Evolutionary conservation across 2,329 filamentous ascomycete genomes (phyloP).

Genomic region (Cercospora sp.): DNA sequence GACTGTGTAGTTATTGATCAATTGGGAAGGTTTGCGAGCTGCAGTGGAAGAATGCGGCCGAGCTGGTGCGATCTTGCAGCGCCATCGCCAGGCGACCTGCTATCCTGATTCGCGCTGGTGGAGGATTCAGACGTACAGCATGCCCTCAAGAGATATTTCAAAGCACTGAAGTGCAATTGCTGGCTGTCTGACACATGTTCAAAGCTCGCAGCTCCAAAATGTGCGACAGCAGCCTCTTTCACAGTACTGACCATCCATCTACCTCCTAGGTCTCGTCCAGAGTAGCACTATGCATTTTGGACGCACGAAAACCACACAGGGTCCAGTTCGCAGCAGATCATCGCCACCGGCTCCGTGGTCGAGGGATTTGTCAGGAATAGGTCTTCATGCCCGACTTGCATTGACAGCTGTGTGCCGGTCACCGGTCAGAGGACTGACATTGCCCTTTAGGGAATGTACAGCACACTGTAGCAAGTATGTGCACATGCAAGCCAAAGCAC

Average conservation of each 20-base stretch:
- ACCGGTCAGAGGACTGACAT: neutral
- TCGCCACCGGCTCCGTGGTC: neutral
- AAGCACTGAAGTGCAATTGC: neutral
- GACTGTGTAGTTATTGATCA: neutral
- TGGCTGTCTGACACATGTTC: neutral
- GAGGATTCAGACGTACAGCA: neutral
- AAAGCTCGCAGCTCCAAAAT: no score
- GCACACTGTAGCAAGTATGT: neutral
- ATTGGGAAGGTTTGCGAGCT: neutral
- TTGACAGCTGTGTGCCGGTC: neutral
- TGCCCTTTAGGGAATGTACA: neutral
- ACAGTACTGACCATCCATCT: no score
- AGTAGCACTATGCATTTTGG: neutral
- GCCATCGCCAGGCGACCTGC: neutral
- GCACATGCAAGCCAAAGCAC: conserved; percentile 1
- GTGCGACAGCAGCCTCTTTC: no score
- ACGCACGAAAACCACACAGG: neutral
- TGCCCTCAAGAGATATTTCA: neutral
- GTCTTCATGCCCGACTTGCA: neutral
- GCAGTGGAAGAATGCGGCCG: neutral
- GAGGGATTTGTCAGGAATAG: neutral
- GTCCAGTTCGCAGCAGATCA: neutral
- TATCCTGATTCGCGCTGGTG: neutral
- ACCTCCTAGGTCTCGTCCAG: neutral
- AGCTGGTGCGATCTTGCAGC: neutral